phyloP scores from a whole-genome alignment of 2,329 filamentous ascomycete species.

The Microdochium paspali region DNA sequence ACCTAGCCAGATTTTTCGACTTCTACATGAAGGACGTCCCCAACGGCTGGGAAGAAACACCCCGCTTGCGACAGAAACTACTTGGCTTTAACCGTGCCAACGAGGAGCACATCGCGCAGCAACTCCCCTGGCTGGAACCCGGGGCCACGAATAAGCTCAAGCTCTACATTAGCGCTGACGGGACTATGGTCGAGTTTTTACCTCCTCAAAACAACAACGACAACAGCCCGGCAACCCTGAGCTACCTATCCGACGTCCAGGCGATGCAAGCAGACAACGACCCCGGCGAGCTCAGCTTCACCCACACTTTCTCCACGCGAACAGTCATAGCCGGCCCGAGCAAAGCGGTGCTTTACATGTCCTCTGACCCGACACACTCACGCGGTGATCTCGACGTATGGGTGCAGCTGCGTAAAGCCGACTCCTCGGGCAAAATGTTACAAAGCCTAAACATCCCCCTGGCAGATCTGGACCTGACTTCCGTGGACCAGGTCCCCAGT shows the following conservation, averaged over 20 bases:
- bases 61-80: constrained; percentile 26
- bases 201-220: background rate
- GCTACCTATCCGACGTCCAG: constrained; percentile 17
- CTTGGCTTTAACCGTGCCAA: constrained; percentile 18
- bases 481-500: constrained; percentile 6
- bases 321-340: constrained; percentile 29
- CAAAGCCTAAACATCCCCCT: constrained; percentile 15
- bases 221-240: constrained; percentile 2
- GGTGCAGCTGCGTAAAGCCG: constrained; percentile 28
- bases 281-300: constrained; percentile 15
- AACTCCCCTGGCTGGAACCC: constrained; percentile 6
- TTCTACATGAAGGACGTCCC: constrained; percentile 26
- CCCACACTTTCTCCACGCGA: constrained; percentile 22
- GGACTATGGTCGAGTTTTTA: constrained; percentile 4
- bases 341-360: constrained; percentile 32
- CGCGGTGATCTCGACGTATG: constrained; percentile 31
- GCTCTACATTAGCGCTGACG: constrained; percentile 4
- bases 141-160: constrained; percentile 4
- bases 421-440: constrained; percentile 6
- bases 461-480: constrained; percentile 2
- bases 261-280: background rate
- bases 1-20: constrained; percentile 32
- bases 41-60: constrained; percentile 34
- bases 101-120: constrained; percentile 14
- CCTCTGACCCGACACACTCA: constrained; percentile 8